Base-by-base conservation (phyloP, 2,329 filamentous ascomycete genomes). In the Calonectria naviculata region DNA sequence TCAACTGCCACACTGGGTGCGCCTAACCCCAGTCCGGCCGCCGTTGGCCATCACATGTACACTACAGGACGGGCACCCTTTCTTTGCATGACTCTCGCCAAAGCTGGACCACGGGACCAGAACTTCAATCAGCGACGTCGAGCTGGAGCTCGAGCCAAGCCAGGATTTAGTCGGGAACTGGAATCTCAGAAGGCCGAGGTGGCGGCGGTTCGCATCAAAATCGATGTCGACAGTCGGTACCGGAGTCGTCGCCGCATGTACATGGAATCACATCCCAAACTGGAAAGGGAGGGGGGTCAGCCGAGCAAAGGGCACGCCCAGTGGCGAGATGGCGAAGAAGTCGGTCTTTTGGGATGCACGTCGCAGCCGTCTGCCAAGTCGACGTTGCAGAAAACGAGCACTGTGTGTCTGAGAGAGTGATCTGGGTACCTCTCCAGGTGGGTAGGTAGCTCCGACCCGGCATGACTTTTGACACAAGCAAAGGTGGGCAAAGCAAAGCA, bases 1-100 rank as follows among this genome's bases (percentile, higher is more conserved):
- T 76, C 74, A 78, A 79, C 78, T 78, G 78, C 78, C 78, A 79
- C 78, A 71, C 72, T 71, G 71, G 68, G 42, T 36, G 65, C 74
- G 68, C 68, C 77, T 77, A 78, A 75, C 56, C 77, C 77, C 78
- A 78, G 75, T 78, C 77, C 77, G 77, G 77, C 75, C 29, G 29
- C 52, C 49, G 70, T 66, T 75, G 65, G 68, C 73, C 71, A 78
- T 78, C 76, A 78, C 75, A 77, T 78, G 77, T 78, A 76, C 77
- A 71, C 67, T 34, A 34, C 61, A 56, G 47, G 34, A 49, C 63
- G 36, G 47, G 28, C 46, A 73, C 73, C 71, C 67, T 63, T 71
- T 71, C 56, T 62, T 58, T 76, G 70, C 76, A 77, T 78, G 75
- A 78, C 76, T 77, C 76, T 78, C 74, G 74, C 71, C 74, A 71